Evolutionary conservation across 2,329 filamentous ascomycete species (phyloP).

Genomic region (Fusarium globosum): DNA sequence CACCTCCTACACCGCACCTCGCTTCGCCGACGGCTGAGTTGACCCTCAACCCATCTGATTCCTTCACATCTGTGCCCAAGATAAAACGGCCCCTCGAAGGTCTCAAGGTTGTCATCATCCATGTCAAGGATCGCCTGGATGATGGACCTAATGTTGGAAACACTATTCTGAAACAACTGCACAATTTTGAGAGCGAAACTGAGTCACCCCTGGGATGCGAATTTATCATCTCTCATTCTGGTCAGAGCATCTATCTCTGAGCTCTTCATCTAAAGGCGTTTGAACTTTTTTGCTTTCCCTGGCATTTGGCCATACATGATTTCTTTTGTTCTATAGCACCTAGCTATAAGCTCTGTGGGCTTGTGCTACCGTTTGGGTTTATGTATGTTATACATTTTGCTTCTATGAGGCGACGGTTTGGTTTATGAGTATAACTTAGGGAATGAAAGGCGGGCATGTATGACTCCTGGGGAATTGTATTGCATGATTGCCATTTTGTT

Average conservation of each 20-base stretch:
- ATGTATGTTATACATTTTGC: background rate
- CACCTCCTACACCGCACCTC: conserved; percentile 59
- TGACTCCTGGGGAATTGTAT: background rate
- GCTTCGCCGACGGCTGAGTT: conserved; percentile 62
- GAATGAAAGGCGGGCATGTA: background rate
- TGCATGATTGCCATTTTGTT: background rate
- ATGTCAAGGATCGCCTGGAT: conserved; percentile 86
- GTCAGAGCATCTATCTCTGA: conserved; percentile 68
- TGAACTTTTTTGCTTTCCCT: background rate
- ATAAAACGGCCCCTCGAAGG: conserved; percentile 70
- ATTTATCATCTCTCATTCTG: conserved; percentile 77
- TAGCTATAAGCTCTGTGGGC: conserved; percentile 13
- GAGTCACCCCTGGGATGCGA: conserved; percentile 78
- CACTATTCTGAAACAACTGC: conserved; percentile 76
- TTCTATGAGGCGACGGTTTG: conserved; percentile 4
- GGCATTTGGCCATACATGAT: conserved; percentile 18
- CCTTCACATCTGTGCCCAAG: conserved; percentile 35
- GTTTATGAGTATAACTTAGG: conserved; percentile 1
- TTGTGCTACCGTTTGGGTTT: conserved; percentile 17
- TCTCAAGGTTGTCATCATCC: conserved; percentile 86
- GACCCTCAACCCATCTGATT: conserved; percentile 53
- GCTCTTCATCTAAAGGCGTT: conserved; percentile 15
- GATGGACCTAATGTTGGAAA: conserved; percentile 75
- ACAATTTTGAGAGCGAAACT: conserved; percentile 73
- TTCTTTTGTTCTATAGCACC: conserved; percentile 18